phyloP scores from a whole-genome alignment of 148 eudicot species.

The Heliosperma pusillum region DNA sequence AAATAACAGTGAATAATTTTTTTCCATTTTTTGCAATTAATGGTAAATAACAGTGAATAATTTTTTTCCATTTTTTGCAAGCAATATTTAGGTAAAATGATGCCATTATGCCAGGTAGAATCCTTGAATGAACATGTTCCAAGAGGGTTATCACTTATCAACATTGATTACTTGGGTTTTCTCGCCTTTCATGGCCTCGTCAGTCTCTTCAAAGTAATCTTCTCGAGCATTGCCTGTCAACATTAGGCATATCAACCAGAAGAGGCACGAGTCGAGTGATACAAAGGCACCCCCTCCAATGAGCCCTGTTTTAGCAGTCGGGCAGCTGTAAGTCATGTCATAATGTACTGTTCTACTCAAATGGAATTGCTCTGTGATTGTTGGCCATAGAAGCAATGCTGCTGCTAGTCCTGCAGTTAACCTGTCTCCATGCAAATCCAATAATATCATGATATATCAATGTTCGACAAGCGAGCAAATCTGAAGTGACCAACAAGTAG shows the following conservation, averaged over 20 bases:
- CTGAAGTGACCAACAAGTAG: neutral
- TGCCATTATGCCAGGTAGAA: slow-evolving; percentile 11
- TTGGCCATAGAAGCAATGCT: slow-evolving; percentile 78
- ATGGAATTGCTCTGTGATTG: slow-evolving; percentile 77
- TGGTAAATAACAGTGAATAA: no score
- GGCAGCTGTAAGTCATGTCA: slow-evolving; percentile 52
- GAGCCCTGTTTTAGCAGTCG: slow-evolving; percentile 96
- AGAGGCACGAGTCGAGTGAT: slow-evolving; percentile 73
- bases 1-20: no score
- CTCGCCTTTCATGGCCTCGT: slow-evolving; percentile 31
- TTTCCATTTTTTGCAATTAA: no score
- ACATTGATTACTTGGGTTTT: slow-evolving; percentile 24
- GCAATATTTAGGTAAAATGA: neutral
- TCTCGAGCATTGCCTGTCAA: slow-evolving; percentile 68
- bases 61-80: neutral
- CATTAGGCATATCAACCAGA: slow-evolving; percentile 93
- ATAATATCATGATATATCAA: neutral
- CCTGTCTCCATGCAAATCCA: slow-evolving; percentile 34
- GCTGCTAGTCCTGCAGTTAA: slow-evolving; percentile 61
- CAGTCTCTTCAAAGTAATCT: slow-evolving; percentile 70
- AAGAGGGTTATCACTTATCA: slow-evolving; percentile 18
- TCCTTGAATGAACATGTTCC: neutral
- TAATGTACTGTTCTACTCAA: slow-evolving; percentile 46
- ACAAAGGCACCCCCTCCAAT: slow-evolving; percentile 94
- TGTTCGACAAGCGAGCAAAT: neutral